Evolutionary conservation across 768 basidiomycete genomes (phyloP).

Genomic region (Leucosporidium yakuticum): DNA sequence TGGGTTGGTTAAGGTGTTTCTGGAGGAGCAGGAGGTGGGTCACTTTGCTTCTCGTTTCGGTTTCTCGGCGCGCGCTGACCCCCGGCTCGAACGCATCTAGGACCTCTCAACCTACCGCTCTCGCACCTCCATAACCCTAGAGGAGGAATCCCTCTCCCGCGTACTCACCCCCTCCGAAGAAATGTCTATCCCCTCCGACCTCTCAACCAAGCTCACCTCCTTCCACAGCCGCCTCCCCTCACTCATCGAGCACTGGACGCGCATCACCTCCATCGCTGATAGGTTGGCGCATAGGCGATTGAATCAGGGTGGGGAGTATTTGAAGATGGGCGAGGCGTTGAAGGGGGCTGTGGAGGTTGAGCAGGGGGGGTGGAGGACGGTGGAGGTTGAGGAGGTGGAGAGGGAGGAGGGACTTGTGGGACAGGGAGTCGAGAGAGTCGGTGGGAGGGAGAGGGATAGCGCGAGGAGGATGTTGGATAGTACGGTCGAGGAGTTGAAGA

Average conservation of each 20-base stretch:
- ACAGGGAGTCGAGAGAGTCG: slow-evolving; percentile 49
- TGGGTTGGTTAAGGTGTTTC: slow-evolving; percentile 24
- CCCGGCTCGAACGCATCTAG: slow-evolving; percentile 40
- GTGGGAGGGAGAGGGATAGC: slow-evolving; percentile 38
- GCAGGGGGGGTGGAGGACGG: slow-evolving; percentile 11
- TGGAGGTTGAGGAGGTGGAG: slow-evolving; percentile 12
- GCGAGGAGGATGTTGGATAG: slow-evolving; percentile 39
- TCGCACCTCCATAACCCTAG: slow-evolving; percentile 62
- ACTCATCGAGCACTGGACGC: slow-evolving; percentile 86
- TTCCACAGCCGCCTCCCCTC: slow-evolving; percentile 42
- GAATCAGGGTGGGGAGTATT: slow-evolving; percentile 66
- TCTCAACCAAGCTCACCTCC: slow-evolving; percentile 81
- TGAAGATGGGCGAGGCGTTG: slow-evolving; percentile 64
- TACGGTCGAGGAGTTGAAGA: slow-evolving; percentile 25
- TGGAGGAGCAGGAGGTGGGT: slow-evolving; percentile 23
- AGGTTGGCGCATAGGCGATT: slow-evolving; percentile 83
- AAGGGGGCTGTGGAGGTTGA: slow-evolving; percentile 52
- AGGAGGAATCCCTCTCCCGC: slow-evolving; percentile 67
- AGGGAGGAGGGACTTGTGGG: slow-evolving; percentile 38
- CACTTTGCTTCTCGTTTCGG: not conserved
- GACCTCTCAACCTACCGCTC: slow-evolving; percentile 87
- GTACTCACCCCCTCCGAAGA: slow-evolving; percentile 49
- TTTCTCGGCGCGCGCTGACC: not conserved
- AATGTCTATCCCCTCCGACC: slow-evolving; percentile 85
- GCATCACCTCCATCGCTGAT: slow-evolving; percentile 78